Percentiles rank a stretch among this genome's conserved stretches.
Evolutionary conservation across 1,284 basidiomycete species (phyloP).

Genomic region (Pseudozyma sp.): DNA sequence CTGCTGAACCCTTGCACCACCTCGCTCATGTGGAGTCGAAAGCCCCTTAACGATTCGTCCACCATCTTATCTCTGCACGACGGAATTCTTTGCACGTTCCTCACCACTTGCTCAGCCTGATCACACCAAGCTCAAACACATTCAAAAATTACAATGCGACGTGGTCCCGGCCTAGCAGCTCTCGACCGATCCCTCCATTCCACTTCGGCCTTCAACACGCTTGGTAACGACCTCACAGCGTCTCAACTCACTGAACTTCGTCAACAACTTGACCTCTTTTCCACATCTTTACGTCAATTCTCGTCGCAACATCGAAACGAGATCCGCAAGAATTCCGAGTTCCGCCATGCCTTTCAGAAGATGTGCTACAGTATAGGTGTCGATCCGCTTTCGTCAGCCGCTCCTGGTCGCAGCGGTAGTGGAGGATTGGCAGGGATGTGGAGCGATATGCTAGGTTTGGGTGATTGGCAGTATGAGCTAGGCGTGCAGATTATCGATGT

Average conservation of each 20-base stretch:
- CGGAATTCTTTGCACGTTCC: neutral
- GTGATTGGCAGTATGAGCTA: constrained; percentile 95
- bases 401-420: constrained; percentile 55
- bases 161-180: constrained; percentile 72
- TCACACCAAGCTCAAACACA: neutral
- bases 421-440: constrained; percentile 82
- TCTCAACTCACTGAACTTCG: constrained; percentile 83
- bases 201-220: constrained; percentile 76
- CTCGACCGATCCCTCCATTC: constrained; percentile 71
- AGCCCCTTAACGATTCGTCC: neutral
- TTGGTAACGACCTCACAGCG: constrained; percentile 82
- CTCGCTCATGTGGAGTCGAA: neutral
- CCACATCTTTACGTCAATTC: constrained; percentile 82
- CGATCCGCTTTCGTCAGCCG: constrained; percentile 79
- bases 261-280: constrained; percentile 84
- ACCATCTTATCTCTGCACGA: neutral
- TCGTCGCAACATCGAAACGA: constrained; percentile 84
- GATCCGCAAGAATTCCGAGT: constrained; percentile 85
- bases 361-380: constrained; percentile 97
- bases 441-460: constrained; percentile 81
- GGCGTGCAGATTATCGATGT: constrained; percentile 97
- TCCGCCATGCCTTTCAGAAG: constrained; percentile 91
- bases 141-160: constrained; percentile 69
- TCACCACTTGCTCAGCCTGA: neutral
- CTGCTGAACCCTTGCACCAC: neutral